phyloP scores from a whole-genome alignment of 371 early-diverging fungal genomes.

The Batkoa obscura region DNA sequence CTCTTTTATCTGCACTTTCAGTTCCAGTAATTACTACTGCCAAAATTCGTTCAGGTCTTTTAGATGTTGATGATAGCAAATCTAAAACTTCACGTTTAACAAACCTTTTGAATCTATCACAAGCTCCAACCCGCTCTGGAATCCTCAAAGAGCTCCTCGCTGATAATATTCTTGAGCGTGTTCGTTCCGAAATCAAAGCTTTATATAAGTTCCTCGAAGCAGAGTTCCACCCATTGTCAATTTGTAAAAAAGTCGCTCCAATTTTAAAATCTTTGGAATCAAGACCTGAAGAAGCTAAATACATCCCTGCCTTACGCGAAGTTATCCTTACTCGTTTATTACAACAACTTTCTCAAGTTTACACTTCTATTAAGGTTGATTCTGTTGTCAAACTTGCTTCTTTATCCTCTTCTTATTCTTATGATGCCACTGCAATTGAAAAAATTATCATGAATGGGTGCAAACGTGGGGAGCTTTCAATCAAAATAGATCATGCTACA shows the following conservation, averaged over 20 bases:
- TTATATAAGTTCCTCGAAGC: slow-evolving; percentile 87
- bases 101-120: slow-evolving; percentile 61
- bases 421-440: slow-evolving; percentile 76
- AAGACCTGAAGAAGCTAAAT: slow-evolving; percentile 57
- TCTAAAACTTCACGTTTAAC: slow-evolving; percentile 70
- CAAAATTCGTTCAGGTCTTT: slow-evolving; percentile 40
- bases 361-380: slow-evolving; percentile 87
- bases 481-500: slow-evolving; percentile 86
- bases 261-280: slow-evolving; percentile 49
- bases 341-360: slow-evolving; percentile 92
- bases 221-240: slow-evolving; percentile 93
- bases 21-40: slow-evolving; percentile 72
- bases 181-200: slow-evolving; percentile 74
- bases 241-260: slow-evolving; percentile 86
- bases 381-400: slow-evolving; percentile 71
- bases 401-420: slow-evolving; percentile 69
- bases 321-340: slow-evolving; percentile 86
- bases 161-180: slow-evolving; percentile 68
- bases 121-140: slow-evolving; percentile 73
- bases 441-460: slow-evolving; percentile 94
- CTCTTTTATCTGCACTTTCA: slow-evolving; percentile 79
- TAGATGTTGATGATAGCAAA: slow-evolving; percentile 71
- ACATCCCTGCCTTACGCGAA: slow-evolving; percentile 81
- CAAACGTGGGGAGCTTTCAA: slow-evolving; percentile 83
- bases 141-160: slow-evolving; percentile 64